Evolutionary conservation across 2,329 filamentous ascomycete genomes (phyloP), one percentile per base, ranked within the genome.

Genomic region (Xylaria sp.): DNA sequence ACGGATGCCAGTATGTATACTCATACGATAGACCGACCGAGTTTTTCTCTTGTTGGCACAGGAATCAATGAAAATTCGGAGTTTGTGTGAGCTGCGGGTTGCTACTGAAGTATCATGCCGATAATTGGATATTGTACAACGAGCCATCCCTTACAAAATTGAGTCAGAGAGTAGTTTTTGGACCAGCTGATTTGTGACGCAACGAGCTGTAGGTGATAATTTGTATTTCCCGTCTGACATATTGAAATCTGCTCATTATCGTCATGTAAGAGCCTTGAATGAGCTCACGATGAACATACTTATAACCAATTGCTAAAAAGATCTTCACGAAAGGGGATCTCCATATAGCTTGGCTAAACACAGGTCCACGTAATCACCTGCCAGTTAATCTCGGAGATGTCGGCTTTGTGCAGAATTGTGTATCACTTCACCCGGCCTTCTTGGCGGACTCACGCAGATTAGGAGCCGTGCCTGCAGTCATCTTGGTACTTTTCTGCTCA

Each of bases 401-500:
- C 68, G 71, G 68, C 58, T 63, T 63, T 63, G 50, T 69, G 67
- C 67, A 71, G n/a, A 69, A 49, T 47, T 56, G 36, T 57, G 72
- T 72, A 50, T 42, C 49, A 67, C 64, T 57, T 74, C 78, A 84
- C 71, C 86, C 82, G 67, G 80, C 81, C 69, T 85, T 82, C 72
- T 83, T 82, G 36, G 82, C 84, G 47, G 81, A 78, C 69, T 85
- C 83, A 50, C 83, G 80, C 49, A 87, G 75, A 15, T 75, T 79
- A 1, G 85, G 85, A n/a, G 84, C 84, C 15, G 84, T 86, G 67
- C 81, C 79, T 59, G 81, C 76, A 10, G 81, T 80, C 83, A 86
- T 86, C 45, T 79, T 77, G 10, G 79, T 82, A 63, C 82, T 81
- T 72, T 84, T 83, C 31, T 80, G 77, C 78, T 96, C 93, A 65